Evolutionary conservation across 2,329 filamentous ascomycete genomes (phyloP), one percentile per base, ranked within the genome.

Genomic region (Colletotrichum camelliae): DNA sequence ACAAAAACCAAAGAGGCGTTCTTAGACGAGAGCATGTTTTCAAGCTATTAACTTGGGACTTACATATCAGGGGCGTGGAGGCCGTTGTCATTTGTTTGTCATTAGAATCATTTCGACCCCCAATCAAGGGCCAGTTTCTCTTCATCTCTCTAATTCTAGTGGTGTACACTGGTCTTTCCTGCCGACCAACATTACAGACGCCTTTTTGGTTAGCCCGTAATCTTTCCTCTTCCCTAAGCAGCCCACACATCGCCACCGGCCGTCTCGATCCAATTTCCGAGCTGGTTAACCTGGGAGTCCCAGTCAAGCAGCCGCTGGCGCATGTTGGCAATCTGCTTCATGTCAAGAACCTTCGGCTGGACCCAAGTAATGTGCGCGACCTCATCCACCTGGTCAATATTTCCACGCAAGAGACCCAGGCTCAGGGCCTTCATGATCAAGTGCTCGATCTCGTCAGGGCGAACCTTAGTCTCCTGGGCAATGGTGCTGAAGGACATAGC

Each of bases 381-480:
- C 85, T 96, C 94, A 64, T 95, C 95, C 37, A 99, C 97, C 87
- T 99, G 96, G 84, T 99, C 97, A 81, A 99, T 98, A 72, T 94
- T 97, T 61, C 97, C 97, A 79, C 94, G 92, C 79, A 99, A 88
- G 80, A 99, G 88, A 1, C 97, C 97, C 80, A 99, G 86, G 82
- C 96, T 98, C 81, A 99, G 87, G n/a, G 97, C 97, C 89, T 98
- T 98, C 97, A 99, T 99, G 81, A 99, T 94, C 78, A 99, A 88
- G 84, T 98, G 96, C 89, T 99, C 97, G 80, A 99, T 98, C 87
- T 98, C 95, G 81, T 97, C 93, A 4, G 93, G 92, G 80, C 93
- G 91, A 67, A 99, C 96, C 86, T 98, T 98, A 5, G 97, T 99
- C 88, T 98, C 96, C 79, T 94, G 90, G 7, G 94, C 92, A 82